A percentile compares a stretch with the other conserved stretches of the same genome.
phyloP scores from a whole-genome alignment of 805 yeast genomes.

The Sporopachydermia lactativora region DNA sequence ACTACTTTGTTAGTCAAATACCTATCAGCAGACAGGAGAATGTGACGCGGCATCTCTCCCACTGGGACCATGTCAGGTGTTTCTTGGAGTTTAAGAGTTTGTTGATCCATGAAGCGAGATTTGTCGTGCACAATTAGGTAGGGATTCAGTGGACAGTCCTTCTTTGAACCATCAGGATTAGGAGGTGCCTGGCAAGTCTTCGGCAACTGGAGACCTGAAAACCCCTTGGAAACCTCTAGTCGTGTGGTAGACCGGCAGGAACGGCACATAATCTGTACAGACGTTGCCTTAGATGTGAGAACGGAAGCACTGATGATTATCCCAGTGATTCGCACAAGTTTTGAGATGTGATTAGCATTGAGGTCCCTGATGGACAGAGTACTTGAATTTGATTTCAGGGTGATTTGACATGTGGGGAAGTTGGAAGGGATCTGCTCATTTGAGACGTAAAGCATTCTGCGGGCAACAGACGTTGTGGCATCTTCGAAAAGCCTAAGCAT shows the following conservation, averaged over 20 bases:
- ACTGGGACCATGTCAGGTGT: constrained; percentile 98
- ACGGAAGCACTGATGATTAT: constrained; percentile 87
- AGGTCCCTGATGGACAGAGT: constrained; percentile 65
- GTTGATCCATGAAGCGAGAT: constrained; percentile 90
- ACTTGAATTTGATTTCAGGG: constrained; percentile 58
- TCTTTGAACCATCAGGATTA: constrained; percentile 30
- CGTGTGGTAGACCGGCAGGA: constrained; percentile 71
- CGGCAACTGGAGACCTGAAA: constrained; percentile 60
- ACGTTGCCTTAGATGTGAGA: constrained; percentile 74
- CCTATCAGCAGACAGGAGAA: constrained; percentile 76
- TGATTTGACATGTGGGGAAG: constrained; percentile 77
- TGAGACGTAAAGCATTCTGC: constrained; percentile 29
- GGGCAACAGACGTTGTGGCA: constrained; percentile 78
- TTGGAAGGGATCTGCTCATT: constrained; percentile 32
- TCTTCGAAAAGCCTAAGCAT: constrained; percentile 76
- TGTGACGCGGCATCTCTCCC: constrained; percentile 97
- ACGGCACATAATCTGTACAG: constrained; percentile 73
- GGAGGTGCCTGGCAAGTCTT: constrained; percentile 44
- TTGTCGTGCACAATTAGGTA: constrained; percentile 88
- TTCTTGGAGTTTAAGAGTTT: constrained; percentile 84
- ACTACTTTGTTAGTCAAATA: constrained; percentile 79
- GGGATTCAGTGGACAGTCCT: constrained; percentile 82
- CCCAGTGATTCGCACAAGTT: constrained; percentile 84
- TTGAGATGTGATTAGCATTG: constrained; percentile 78
- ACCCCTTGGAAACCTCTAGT: constrained; percentile 47